A percentile compares a stretch with the other conserved stretches of the same genome.
phyloP scores from a whole-genome alignment of 768 basidiomycete species.

The Paxillus rubicundulus region DNA sequence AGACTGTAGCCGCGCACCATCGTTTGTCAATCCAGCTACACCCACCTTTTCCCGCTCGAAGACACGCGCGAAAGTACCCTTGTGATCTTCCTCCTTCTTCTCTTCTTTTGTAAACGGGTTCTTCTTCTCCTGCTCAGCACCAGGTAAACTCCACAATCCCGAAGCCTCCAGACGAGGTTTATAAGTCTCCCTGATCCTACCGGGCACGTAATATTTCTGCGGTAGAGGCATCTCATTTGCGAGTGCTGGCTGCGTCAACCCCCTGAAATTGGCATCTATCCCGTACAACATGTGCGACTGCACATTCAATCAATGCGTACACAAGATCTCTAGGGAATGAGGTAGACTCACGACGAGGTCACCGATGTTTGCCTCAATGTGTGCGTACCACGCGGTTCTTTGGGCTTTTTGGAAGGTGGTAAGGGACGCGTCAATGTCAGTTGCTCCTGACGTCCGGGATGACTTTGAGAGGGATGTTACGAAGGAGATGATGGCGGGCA shows the following conservation, averaged over 20 bases:
- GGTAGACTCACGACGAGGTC: conserved; percentile 61
- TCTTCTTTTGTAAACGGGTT: conserved; percentile 33
- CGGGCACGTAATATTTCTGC: conserved; percentile 71
- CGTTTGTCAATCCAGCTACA: background rate
- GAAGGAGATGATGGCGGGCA: conserved; percentile 65
- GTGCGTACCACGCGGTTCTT: conserved; percentile 59
- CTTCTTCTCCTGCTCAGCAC: conserved; percentile 39
- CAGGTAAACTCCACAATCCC: conserved; percentile 57
- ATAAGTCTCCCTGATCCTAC: conserved; percentile 56
- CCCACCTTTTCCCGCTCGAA: conserved; percentile 63
- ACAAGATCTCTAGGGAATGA: background rate
- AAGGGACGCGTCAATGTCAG: conserved; percentile 50
- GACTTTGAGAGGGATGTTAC: conserved; percentile 48
- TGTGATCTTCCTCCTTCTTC: conserved; percentile 34
- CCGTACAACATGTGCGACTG: conserved; percentile 68
- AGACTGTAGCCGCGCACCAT: conserved; percentile 3
- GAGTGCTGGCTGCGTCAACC: conserved; percentile 53
- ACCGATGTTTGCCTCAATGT: conserved; percentile 63
- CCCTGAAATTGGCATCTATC: conserved; percentile 57
- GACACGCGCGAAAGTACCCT: conserved; percentile 44
- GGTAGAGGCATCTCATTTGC: conserved; percentile 60
- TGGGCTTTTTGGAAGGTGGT: conserved; percentile 48
- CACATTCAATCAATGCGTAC: conserved; percentile 5
- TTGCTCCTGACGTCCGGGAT: conserved; percentile 26
- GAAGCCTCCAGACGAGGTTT: conserved; percentile 57